phyloP scores from a whole-genome alignment of 1,139 yeast genomes.

The Taiozyma sp. region DNA sequence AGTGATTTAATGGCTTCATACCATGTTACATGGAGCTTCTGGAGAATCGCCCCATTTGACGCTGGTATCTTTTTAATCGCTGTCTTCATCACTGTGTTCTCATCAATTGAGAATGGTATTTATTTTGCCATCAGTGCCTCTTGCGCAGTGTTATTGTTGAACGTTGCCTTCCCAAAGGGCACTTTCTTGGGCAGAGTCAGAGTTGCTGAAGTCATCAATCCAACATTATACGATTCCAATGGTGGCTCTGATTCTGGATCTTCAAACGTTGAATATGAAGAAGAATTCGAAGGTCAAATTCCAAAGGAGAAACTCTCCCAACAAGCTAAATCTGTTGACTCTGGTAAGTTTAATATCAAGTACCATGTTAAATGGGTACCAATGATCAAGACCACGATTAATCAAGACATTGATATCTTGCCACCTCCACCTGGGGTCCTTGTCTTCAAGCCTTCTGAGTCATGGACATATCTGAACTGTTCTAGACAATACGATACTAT shows the following conservation, averaged over 20 bases:
- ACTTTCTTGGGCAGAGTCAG: slow-evolving; percentile 74
- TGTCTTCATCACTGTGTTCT: slow-evolving; percentile 72
- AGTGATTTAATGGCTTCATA: slow-evolving; percentile 77
- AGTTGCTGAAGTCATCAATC: slow-evolving; percentile 64
- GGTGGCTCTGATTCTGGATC: slow-evolving; percentile 10
- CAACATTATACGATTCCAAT: slow-evolving; percentile 26
- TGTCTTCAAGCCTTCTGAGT: slow-evolving; percentile 78
- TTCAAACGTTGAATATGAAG: slow-evolving; percentile 11
- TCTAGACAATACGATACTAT: slow-evolving; percentile 68
- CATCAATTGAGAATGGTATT: slow-evolving; percentile 82
- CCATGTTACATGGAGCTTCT: slow-evolving; percentile 65
- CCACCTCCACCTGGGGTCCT: slow-evolving; percentile 92
- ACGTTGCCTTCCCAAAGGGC: slow-evolving; percentile 78
- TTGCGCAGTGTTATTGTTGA: slow-evolving; percentile 63
- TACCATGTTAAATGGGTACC: slow-evolving; percentile 84
- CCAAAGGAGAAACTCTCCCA: not conserved
- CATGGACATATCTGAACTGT: slow-evolving; percentile 77
- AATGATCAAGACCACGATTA: slow-evolving; percentile 48
- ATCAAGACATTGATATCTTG: slow-evolving; percentile 48
- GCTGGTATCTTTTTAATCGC: slow-evolving; percentile 70
- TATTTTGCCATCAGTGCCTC: slow-evolving; percentile 89
- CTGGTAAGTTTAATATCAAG: slow-evolving; percentile 21
- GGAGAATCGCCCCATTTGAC: slow-evolving; percentile 74
- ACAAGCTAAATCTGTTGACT: not conserved
- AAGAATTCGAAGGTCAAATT: slow-evolving; percentile 5